Evolutionary conservation across 2,329 filamentous ascomycete genomes (phyloP).

Genomic region (Colletotrichum cereale): DNA sequence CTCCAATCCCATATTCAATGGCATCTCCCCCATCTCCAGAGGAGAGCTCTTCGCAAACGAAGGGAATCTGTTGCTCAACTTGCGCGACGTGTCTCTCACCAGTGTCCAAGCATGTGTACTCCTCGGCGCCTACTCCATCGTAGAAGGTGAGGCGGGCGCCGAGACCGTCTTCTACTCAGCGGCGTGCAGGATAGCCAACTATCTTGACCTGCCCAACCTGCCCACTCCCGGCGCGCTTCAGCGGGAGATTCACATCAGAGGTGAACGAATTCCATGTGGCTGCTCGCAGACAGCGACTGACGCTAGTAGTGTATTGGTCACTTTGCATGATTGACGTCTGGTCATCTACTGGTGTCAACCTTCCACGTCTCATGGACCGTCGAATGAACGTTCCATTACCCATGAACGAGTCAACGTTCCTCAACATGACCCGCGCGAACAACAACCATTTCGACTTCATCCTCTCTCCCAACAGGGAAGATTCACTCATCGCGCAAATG

Average conservation of each 20-base stretch:
- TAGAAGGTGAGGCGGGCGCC: constrained; percentile 50
- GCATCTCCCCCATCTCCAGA: constrained; percentile 43
- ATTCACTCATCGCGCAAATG: constrained; percentile 44
- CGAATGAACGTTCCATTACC: constrained; percentile 48
- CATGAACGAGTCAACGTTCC: constrained; percentile 52
- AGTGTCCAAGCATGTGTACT: constrained; percentile 56
- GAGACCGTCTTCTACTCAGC: constrained; percentile 55
- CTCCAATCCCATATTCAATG: constrained; percentile 39
- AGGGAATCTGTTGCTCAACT: constrained; percentile 46
- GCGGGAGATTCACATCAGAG: constrained; percentile 52
- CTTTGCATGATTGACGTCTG: constrained; percentile 45
- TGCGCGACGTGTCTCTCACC: constrained; percentile 51
- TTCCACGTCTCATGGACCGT: constrained; percentile 42
- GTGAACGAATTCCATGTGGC: constrained; percentile 24
- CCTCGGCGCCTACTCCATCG: constrained; percentile 50
- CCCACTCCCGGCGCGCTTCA: constrained; percentile 46
- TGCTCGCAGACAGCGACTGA: neutral
- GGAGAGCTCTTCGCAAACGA: constrained; percentile 44
- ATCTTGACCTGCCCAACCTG: constrained; percentile 52
- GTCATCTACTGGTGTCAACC: constrained; percentile 43
- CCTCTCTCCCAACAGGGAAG: constrained; percentile 40
- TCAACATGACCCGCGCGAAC: constrained; percentile 43
- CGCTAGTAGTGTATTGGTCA: constrained; percentile 41
- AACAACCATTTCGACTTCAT: constrained; percentile 42
- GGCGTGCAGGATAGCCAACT: constrained; percentile 52